These are phyloP conservation scores for Pisolithus albus DNA, from an alignment of 768 basidiomycete species.

Conservation along the genomic window DNA sequence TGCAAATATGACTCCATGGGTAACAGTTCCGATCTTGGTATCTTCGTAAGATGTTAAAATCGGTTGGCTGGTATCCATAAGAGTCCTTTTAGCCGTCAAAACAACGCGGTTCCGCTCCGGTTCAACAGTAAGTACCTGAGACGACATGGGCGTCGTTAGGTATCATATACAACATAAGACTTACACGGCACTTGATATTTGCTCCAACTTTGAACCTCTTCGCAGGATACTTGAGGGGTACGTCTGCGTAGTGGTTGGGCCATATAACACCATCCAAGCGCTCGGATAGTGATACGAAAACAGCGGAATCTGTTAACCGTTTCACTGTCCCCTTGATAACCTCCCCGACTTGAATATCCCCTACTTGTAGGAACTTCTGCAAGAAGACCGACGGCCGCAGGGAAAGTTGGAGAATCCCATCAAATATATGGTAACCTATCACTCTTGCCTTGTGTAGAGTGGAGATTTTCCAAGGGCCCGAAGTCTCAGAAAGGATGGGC, in stretches of 20 bases:
- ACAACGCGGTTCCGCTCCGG: constrained; percentile 71
- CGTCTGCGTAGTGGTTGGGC: constrained; percentile 95
- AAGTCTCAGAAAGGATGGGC: constrained; percentile 60
- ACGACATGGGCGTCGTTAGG: not conserved
- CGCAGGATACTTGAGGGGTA: constrained; percentile 86
- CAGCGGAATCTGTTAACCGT: constrained; percentile 66
- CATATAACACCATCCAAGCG: constrained; percentile 89
- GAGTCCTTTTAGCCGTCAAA: constrained; percentile 86
- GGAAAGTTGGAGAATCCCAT: constrained; percentile 85
- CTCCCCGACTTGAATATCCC: constrained; percentile 81
- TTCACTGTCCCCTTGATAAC: constrained; percentile 84
- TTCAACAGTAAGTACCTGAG: constrained; percentile 77
- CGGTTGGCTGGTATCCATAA: constrained; percentile 75
- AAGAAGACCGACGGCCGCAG: constrained; percentile 76
- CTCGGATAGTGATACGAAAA: constrained; percentile 84
- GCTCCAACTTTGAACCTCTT: constrained; percentile 82
- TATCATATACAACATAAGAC: constrained; percentile 17
- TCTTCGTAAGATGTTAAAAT: constrained; percentile 61
- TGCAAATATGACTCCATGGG: constrained; percentile 80
- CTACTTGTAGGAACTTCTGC: constrained; percentile 78
- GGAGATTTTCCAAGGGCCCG: constrained; percentile 74
- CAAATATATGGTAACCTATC: constrained; percentile 76
- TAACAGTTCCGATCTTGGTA: constrained; percentile 59
- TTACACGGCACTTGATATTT: constrained; percentile 78
- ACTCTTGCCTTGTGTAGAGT: constrained; percentile 82